These are phyloP conservation scores for Geotrichum europaeum DNA, from an alignment of 1,139 yeast species.

Conservation along the genomic window DNA sequence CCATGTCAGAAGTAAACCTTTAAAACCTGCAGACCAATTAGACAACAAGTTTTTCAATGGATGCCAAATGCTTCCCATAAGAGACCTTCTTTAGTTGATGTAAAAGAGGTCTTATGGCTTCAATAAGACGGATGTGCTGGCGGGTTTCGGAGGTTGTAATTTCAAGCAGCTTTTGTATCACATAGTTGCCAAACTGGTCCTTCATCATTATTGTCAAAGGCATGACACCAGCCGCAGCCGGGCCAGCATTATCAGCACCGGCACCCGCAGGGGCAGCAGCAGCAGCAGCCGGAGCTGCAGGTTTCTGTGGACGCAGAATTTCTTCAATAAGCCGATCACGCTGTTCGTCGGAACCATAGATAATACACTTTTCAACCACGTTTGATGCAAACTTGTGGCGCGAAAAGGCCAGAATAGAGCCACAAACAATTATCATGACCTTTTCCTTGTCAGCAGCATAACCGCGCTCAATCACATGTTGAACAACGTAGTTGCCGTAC, in stretches of 20 bases:
- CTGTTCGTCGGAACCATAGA: constrained; percentile 61
- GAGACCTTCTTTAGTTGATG: constrained; percentile 37
- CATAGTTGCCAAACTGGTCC: constrained; percentile 96
- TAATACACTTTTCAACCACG: constrained; percentile 90
- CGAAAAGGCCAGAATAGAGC: constrained; percentile 71
- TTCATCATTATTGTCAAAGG: constrained; percentile 63
- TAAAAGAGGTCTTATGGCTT: constrained; percentile 38
- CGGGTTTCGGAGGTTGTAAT: constrained; percentile 45
- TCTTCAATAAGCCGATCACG: constrained; percentile 56
- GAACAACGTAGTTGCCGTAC: constrained; percentile 96
- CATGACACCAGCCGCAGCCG: not conserved
- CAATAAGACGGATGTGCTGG: constrained; percentile 42
- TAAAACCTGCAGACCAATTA: not conserved
- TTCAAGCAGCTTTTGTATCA: constrained; percentile 87
- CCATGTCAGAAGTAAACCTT: no score
- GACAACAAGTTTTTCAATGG: constrained; percentile 68
- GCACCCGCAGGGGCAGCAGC: not conserved
- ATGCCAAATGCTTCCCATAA: constrained; percentile 78
- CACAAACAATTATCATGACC: constrained; percentile 46
- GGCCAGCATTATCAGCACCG: not conserved
- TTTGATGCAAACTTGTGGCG: constrained; percentile 97
- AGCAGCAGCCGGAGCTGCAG: not conserved
- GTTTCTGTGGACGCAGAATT: constrained; percentile 42
- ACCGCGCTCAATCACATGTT: constrained; percentile 86
- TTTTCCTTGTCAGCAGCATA: constrained; percentile 46